Evolutionary conservation across 75 land plant genomes (phyloP).

Genomic region (Larix kaempferi): DNA sequence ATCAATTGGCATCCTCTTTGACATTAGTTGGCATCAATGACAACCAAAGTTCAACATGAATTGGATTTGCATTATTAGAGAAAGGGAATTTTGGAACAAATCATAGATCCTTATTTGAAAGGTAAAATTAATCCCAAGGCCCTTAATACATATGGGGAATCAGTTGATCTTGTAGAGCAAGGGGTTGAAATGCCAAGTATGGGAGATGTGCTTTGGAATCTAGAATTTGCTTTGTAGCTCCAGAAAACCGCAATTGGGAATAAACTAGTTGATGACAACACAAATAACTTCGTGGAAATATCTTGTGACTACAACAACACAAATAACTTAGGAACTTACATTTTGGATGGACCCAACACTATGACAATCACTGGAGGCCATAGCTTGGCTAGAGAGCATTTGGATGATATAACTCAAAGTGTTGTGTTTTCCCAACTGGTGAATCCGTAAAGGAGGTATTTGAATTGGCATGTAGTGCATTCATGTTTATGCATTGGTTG

Average conservation of each 20-base stretch:
- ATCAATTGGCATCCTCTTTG: no score
- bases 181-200: slow-evolving; percentile 35
- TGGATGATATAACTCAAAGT: slow-evolving; percentile 51
- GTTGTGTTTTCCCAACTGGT: no score
- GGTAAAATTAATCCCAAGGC: slow-evolving; percentile 16
- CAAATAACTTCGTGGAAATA: background rate
- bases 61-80: slow-evolving; percentile 43
- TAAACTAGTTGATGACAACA: background rate
- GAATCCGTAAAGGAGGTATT: no score
- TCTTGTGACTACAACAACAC: background rate
- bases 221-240: slow-evolving; percentile 37
- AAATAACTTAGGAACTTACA: background rate
- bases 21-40: no score
- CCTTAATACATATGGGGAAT: slow-evolving; percentile 26
- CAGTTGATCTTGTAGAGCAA: slow-evolving; percentile 23
- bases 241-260: slow-evolving; percentile 27
- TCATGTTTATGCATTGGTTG: no score
- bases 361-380: slow-evolving; percentile 18
- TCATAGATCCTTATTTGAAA: slow-evolving; percentile 30
- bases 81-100: slow-evolving; percentile 30
- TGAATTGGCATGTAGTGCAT: no score
- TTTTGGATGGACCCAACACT: background rate
- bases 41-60: no score
- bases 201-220: slow-evolving; percentile 46
- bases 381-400: slow-evolving; percentile 35